phyloP scores from a whole-genome alignment of 78 protist species.

The Emiliania huxleyi region DNA sequence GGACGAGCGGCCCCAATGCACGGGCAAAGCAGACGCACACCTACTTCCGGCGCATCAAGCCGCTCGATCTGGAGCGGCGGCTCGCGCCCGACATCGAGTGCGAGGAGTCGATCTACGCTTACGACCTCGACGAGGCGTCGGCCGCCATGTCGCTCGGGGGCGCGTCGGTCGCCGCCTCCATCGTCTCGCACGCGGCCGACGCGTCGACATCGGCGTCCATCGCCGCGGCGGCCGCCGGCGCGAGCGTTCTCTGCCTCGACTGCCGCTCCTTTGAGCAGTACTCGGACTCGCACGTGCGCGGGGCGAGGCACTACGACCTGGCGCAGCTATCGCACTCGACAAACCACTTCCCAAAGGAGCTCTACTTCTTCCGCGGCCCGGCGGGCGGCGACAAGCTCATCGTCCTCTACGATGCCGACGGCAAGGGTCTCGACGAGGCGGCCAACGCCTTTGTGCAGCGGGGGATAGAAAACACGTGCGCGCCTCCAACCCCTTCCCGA shows the following conservation, averaged over 20 bases:
- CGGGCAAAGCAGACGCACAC: neutral
- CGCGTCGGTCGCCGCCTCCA: neutral
- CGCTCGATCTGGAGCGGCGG: neutral
- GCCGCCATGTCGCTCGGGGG: neutral
- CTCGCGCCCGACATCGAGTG: neutral
- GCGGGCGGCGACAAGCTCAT: neutral
- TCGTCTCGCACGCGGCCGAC: neutral
- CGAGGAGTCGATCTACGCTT: neutral
- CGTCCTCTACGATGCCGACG: slow-evolving; percentile 4
- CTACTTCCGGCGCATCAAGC: neutral
- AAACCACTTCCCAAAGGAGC: neutral
- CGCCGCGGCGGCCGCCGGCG: neutral
- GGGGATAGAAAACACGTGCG: slow-evolving; percentile 5
- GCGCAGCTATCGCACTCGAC: neutral
- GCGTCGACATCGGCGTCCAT: neutral
- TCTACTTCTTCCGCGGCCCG: neutral
- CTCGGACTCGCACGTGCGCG: neutral
- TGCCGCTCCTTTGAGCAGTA: neutral
- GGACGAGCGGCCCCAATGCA: neutral
- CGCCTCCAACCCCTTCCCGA: too few species aligned
- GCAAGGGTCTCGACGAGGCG: neutral
- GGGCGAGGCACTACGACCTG: neutral
- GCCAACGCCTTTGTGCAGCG: neutral
- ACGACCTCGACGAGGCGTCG: neutral
- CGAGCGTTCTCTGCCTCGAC: neutral